Conservation (phyloP, 495 filamentous ascomycete genomes). For the Hypoxylon fuscum region DNA sequence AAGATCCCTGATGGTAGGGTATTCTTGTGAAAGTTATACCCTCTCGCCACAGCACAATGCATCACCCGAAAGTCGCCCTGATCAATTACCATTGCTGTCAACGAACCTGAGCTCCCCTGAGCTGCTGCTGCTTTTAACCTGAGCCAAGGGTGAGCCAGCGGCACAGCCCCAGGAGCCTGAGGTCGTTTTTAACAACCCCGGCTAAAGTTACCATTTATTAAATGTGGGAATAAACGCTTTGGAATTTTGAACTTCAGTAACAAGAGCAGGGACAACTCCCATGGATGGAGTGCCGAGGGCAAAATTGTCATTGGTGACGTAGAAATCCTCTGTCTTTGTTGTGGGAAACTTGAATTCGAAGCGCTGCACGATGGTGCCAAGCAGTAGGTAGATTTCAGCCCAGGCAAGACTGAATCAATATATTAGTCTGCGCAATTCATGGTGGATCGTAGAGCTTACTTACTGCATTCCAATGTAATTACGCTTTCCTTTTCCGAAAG, state of each 20-base stretch:
- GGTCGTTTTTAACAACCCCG: no score
- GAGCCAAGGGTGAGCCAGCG: no score
- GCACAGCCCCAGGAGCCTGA: no score
- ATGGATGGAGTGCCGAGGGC: conserved; percentile 11
- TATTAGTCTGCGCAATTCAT: conserved; percentile 20
- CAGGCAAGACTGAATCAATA: conserved; percentile 26
- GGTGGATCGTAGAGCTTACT: neutral
- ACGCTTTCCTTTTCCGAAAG: conserved; percentile 28
- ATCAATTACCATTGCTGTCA: no score
- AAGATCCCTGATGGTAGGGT: conserved; percentile 20
- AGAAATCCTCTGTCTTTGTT: conserved; percentile 23
- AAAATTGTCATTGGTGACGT: conserved; percentile 8
- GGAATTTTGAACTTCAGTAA: conserved; percentile 13
- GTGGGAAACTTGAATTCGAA: conserved; percentile 20
- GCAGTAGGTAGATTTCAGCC: conserved; percentile 25
- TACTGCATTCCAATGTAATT: conserved; percentile 37
- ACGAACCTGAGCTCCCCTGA: no score
- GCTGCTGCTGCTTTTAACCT: no score
- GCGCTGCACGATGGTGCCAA: conserved; percentile 17
- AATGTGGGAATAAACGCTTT: no score
- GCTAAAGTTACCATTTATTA: no score
- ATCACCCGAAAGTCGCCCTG: no score
- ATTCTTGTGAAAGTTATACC: conserved; percentile 33
- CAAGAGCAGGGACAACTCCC: conserved; percentile 16
- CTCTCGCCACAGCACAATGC: conserved; percentile 19